These are phyloP conservation scores for Phaeosphaeriaceae sp. DNA, from an alignment of 2,329 filamentous ascomycete genomes.

Conservation along the genomic window DNA sequence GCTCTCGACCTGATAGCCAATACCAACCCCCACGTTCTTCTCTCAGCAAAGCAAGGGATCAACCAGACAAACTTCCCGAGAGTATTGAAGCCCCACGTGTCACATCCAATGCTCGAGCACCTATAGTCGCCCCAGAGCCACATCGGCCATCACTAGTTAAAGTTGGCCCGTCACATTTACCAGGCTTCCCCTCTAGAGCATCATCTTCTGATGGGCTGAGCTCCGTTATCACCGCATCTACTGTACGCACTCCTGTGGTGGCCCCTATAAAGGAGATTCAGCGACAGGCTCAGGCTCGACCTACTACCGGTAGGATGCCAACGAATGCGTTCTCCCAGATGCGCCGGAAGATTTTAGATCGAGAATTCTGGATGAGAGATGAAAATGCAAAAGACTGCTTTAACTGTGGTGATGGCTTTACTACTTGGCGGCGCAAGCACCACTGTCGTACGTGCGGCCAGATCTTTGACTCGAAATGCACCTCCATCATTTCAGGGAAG, in stretches of 20 bases:
- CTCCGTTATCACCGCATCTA: slow-evolving; percentile 44
- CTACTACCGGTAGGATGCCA: slow-evolving; percentile 49
- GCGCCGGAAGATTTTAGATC: slow-evolving; percentile 85
- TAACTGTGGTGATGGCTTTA: slow-evolving; percentile 86
- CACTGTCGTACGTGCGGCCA: slow-evolving; percentile 96
- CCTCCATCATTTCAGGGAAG: slow-evolving; percentile 84
- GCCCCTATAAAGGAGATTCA: slow-evolving; percentile 41
- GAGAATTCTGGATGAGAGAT: slow-evolving; percentile 99
- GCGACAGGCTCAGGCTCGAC: slow-evolving; percentile 22
- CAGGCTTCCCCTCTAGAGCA: slow-evolving; percentile 54
- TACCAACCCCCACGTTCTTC: slow-evolving; percentile 29
- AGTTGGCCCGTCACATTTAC: slow-evolving; percentile 56
- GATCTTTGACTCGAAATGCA: slow-evolving; percentile 97
- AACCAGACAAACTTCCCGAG: slow-evolving; percentile 32
- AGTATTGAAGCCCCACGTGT: slow-evolving; percentile 26
- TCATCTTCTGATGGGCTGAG: slow-evolving; percentile 55
- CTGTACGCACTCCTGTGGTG: slow-evolving; percentile 39
- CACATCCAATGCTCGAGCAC: slow-evolving; percentile 28
- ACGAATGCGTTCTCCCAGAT: slow-evolving; percentile 61
- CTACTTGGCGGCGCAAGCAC: slow-evolving; percentile 93
- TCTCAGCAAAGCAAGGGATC: slow-evolving; percentile 25
- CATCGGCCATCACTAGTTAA: slow-evolving; percentile 50
- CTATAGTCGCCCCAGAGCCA: slow-evolving; percentile 35
- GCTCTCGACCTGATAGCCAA: slow-evolving; percentile 32
- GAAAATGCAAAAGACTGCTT: slow-evolving; percentile 98